Percentiles rank a stretch among this genome's conserved stretches.
phyloP scores from a whole-genome alignment of 2,329 filamentous ascomycete genomes.

The Hysterium pulicare region DNA sequence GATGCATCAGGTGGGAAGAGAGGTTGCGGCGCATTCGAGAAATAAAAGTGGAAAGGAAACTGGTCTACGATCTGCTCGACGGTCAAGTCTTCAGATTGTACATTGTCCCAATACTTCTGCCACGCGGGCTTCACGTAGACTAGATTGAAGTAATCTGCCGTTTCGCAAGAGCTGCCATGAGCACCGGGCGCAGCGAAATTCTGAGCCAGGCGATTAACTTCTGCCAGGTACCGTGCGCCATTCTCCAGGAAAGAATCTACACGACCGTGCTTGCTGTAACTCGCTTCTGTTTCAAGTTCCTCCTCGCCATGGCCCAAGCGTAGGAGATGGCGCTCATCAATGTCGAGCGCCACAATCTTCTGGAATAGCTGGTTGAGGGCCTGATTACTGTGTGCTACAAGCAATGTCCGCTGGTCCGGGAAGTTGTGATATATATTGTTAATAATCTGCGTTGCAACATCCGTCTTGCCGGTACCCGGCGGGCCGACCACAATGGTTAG shows the following conservation, averaged over 20 bases:
- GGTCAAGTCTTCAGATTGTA: constrained; percentile 55
- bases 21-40: constrained; percentile 80
- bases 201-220: constrained; percentile 81
- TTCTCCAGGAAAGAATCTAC: constrained; percentile 95
- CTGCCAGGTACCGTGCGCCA: constrained; percentile 69
- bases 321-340: constrained; percentile 89
- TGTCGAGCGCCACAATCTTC: constrained; percentile 94
- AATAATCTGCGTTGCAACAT: constrained; percentile 97
- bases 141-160: constrained; percentile 91
- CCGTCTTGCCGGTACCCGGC: constrained; percentile 97
- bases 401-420: constrained; percentile 81
- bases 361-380: constrained; percentile 96
- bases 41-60: constrained; percentile 89
- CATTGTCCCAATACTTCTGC: constrained; percentile 73
- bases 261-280: constrained; percentile 89
- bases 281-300: constrained; percentile 79
- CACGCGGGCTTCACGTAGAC: constrained; percentile 88
- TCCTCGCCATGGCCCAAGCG: constrained; percentile 94
- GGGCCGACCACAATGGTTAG: constrained; percentile 92
- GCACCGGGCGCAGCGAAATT: constrained; percentile 86
- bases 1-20: constrained; percentile 68
- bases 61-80: constrained; percentile 62
- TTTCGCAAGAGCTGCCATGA: constrained; percentile 95
- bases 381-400: constrained; percentile 96
- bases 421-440: constrained; percentile 99